Evolutionary conservation across 306 rosid genomes (phyloP).

Genomic region (Pyrus bretschneideri): DNA sequence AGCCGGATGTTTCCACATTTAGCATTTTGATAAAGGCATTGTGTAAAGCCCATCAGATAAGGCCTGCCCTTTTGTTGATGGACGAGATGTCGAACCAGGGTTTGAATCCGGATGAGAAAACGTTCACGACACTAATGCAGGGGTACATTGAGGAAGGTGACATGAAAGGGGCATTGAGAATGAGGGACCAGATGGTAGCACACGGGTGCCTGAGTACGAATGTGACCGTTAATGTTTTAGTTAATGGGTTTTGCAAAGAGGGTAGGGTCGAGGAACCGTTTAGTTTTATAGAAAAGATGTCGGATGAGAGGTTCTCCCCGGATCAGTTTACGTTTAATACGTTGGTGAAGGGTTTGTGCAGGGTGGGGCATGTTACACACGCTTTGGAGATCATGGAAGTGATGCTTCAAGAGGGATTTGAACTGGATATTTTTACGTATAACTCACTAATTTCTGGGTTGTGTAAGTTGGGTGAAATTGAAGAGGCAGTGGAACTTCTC

Average conservation of each 20-base stretch:
- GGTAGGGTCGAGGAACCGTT: constrained; percentile 67
- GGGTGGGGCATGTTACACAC: constrained; percentile 53
- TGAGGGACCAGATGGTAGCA: constrained; percentile 62
- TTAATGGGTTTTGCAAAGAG: constrained; percentile 67
- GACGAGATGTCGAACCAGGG: constrained; percentile 66
- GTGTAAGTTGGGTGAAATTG: constrained; percentile 65
- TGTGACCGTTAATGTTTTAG: constrained; percentile 64
- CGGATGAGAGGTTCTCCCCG: constrained; percentile 52
- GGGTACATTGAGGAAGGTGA: constrained; percentile 73
- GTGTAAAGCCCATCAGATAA: constrained; percentile 75
- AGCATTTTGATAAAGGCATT: constrained; percentile 77
- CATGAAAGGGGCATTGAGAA: constrained; percentile 57
- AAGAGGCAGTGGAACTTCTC: constrained; percentile 67
- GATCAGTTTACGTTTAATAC: constrained; percentile 68
- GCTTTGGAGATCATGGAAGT: constrained; percentile 73
- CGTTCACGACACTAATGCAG: constrained; percentile 71
- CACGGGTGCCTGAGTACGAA: constrained; percentile 40
- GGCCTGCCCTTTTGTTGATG: constrained; percentile 78
- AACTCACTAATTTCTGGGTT: constrained; percentile 70
- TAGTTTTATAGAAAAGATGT: constrained; percentile 49
- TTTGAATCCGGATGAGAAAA: constrained; percentile 63
- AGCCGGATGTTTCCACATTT: constrained; percentile 62
- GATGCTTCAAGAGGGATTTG: constrained; percentile 74
- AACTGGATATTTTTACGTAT: constrained; percentile 69
- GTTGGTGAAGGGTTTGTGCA: constrained; percentile 71